Conservation (phyloP, 352 stramenopile genomes). For the Hyaloperonospora arabidopsidis region DNA sequence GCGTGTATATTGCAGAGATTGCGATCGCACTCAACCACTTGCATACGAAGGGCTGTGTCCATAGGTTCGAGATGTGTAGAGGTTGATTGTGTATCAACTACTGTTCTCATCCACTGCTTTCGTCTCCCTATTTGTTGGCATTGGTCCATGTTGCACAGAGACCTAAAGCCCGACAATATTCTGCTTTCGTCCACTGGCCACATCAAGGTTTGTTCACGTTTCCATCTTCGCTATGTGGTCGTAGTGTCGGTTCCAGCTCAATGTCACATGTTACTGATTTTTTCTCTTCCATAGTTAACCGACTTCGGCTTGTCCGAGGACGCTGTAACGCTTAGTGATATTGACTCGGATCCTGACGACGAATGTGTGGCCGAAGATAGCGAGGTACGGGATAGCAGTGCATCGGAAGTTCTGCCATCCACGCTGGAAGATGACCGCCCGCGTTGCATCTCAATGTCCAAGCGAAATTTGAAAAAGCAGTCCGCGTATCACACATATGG, state of each 20-base stretch:
- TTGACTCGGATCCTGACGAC: slow-evolving; percentile 27
- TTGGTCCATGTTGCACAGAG: slow-evolving; percentile 31
- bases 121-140: slow-evolving; percentile 9
- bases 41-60: slow-evolving; percentile 77
- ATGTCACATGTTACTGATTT: background rate
- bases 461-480: slow-evolving; percentile 35
- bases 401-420: slow-evolving; percentile 1
- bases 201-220: slow-evolving; percentile 55
- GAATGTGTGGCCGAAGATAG: slow-evolving; percentile 18
- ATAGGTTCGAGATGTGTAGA: slow-evolving; percentile 37
- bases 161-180: slow-evolving; percentile 89
- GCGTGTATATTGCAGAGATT: slow-evolving; percentile 84
- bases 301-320: slow-evolving; percentile 84
- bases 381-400: slow-evolving; percentile 2
- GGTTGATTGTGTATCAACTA: background rate
- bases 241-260: no score
- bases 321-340: slow-evolving; percentile 38
- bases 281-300: slow-evolving; percentile 46
- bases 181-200: slow-evolving; percentile 81
- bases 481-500: slow-evolving; percentile 55
- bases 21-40: slow-evolving; percentile 81
- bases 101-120: slow-evolving; percentile 3
- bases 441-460: slow-evolving; percentile 15
- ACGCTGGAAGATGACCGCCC: slow-evolving; percentile 3
- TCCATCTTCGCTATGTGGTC: no score